Evolutionary conservation across 176 grass and related monocot species (phyloP).

Genomic region (Tillandsia fasciculata): DNA sequence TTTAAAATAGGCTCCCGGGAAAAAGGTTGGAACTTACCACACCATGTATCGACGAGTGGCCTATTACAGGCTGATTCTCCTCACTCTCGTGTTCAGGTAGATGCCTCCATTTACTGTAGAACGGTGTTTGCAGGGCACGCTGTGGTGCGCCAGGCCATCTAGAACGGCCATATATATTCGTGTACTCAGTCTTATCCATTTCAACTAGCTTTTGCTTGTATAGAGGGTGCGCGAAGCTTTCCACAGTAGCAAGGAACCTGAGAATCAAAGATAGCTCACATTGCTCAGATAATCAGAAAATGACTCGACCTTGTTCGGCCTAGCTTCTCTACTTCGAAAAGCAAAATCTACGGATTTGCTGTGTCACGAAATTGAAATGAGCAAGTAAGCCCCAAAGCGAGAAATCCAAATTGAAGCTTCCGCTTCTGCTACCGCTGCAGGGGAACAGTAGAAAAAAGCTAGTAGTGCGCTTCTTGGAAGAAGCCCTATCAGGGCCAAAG

Average conservation of each 20-base stretch:
- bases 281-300: background rate
- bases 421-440: too few relatives aligned
- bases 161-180: constrained; percentile 64
- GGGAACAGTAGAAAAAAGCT: too few relatives aligned
- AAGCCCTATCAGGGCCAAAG: too few relatives aligned
- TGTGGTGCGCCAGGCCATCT: constrained; percentile 90
- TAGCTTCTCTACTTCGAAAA: background rate
- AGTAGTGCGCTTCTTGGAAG: too few relatives aligned
- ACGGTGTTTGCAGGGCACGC: constrained; percentile 63
- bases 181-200: constrained; percentile 52
- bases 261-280: constrained; percentile 9
- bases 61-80: constrained; percentile 64
- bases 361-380: too few relatives aligned
- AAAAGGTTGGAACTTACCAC: constrained; percentile 38
- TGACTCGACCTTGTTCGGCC: background rate
- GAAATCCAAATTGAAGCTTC: too few relatives aligned
- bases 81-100: constrained; percentile 73
- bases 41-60: constrained; percentile 70
- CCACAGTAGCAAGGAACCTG: constrained; percentile 62
- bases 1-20: background rate
- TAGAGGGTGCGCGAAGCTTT: constrained; percentile 74
- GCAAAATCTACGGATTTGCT: too few relatives aligned
- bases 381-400: too few relatives aligned
- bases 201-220: constrained; percentile 79
- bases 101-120: constrained; percentile 51